These are phyloP conservation scores for Neolecta irregularis DNA, from an alignment of 1,139 yeast genomes.

Conservation along the genomic window DNA sequence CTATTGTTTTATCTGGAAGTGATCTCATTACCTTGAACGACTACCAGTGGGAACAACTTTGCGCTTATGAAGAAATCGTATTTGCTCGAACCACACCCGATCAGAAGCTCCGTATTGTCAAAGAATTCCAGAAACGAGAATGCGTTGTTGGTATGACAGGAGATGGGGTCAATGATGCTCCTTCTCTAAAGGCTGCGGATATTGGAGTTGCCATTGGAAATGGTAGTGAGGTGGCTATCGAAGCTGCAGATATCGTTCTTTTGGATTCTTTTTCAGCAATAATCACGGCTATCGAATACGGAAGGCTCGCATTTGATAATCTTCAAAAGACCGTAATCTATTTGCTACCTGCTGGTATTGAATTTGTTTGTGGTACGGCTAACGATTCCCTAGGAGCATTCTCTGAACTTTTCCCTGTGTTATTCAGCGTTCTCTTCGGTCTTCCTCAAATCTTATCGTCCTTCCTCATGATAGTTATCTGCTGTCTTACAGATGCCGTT, in stretches of 20 bases:
- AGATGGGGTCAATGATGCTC: constrained; percentile 77
- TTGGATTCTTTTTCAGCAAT: constrained; percentile 32
- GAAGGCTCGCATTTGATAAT: constrained; percentile 39
- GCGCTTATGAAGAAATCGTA: constrained; percentile 31
- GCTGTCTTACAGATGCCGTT: constrained; percentile 18
- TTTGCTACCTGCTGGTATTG: constrained; percentile 36
- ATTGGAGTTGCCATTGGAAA: constrained; percentile 59
- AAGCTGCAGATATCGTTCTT: constrained; percentile 39
- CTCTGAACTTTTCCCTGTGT: constrained; percentile 40
- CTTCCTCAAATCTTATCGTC: constrained; percentile 38
- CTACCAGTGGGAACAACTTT: constrained; percentile 31
- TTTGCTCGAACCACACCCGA: constrained; percentile 43
- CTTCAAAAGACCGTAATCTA: constrained; percentile 36
- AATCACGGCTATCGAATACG: constrained; percentile 34
- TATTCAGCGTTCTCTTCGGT: constrained; percentile 36
- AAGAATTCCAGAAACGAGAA: constrained; percentile 35
- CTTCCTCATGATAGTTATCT: constrained; percentile 38
- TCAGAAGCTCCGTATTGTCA: constrained; percentile 36
- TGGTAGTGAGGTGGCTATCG: constrained; percentile 44
- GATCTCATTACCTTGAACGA: constrained; percentile 29
- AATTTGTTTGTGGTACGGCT: too few species aligned
- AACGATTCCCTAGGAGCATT: too few species aligned
- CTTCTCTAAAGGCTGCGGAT: constrained; percentile 63
- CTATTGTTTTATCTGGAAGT: constrained; percentile 30
- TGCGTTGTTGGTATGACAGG: constrained; percentile 63